These are phyloP conservation scores for Peronospora farinosa DNA, from an alignment of 352 stramenopile genomes.

Conservation along the genomic window DNA sequence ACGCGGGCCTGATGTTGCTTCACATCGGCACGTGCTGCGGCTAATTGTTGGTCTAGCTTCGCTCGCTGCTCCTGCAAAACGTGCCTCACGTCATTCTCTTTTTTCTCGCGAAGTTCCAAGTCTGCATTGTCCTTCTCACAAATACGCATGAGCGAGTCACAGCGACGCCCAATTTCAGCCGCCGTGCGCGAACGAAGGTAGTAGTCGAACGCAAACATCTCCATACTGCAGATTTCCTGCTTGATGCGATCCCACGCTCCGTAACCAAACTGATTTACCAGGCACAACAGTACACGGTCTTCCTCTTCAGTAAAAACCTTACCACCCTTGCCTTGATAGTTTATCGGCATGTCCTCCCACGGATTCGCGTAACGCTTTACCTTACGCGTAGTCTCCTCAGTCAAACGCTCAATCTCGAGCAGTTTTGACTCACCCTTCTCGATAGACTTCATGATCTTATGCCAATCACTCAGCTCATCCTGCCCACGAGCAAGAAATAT, in stretches of 20 bases:
- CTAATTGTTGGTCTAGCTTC: conserved; percentile 61
- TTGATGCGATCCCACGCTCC: conserved; percentile 95
- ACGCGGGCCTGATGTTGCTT: conserved; percentile 73
- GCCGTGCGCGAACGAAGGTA: conserved; percentile 96
- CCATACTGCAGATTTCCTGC: conserved; percentile 89
- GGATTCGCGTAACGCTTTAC: conserved; percentile 75
- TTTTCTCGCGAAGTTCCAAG: conserved; percentile 67
- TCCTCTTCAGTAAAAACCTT: conserved; percentile 96
- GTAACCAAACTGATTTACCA: conserved; percentile 97
- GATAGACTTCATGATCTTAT: conserved; percentile 82
- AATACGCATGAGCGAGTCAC: conserved; percentile 92
- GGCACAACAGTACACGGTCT: conserved; percentile 94
- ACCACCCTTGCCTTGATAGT: conserved; percentile 86
- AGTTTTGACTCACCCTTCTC: conserved; percentile 85
- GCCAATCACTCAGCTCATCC: conserved; percentile 72
- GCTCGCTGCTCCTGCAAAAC: conserved; percentile 61
- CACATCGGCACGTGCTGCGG: conserved; percentile 58
- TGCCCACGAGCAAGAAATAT: conserved; percentile 66
- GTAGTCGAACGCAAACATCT: conserved; percentile 97
- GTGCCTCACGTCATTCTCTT: conserved; percentile 56
- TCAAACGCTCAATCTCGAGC: conserved; percentile 80
- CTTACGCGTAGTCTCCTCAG: conserved; percentile 66
- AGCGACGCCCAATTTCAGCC: conserved; percentile 93
- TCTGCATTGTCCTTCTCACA: conserved; percentile 91
- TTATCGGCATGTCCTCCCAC: conserved; percentile 84